phyloP scores from a whole-genome alignment of 2,329 filamentous ascomycete species.

The Penicillium brasilianum region DNA sequence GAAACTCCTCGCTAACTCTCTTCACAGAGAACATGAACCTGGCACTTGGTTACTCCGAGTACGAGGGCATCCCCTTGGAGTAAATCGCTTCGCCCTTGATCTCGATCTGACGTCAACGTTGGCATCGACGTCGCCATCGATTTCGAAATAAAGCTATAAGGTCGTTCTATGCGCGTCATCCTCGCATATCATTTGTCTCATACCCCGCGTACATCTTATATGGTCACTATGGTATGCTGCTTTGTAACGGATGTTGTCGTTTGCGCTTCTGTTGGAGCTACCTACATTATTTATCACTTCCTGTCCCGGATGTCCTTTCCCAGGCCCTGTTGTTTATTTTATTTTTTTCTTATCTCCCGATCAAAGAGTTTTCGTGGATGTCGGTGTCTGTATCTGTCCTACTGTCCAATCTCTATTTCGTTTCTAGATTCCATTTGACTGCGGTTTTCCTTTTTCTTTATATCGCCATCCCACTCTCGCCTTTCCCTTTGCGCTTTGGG shows the following conservation, averaged over 20 bases:
- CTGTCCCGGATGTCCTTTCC: constrained; percentile 13
- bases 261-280: background rate
- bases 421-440: constrained; percentile 17
- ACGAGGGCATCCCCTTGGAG: constrained; percentile 77
- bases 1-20: constrained; percentile 13
- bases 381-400: constrained; percentile 19
- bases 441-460: constrained; percentile 9
- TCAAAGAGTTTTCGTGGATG: constrained; percentile 10
- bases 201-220: constrained; percentile 38
- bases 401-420: constrained; percentile 2
- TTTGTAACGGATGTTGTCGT: constrained; percentile 5
- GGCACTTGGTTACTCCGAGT: constrained; percentile 85
- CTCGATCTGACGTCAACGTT: background rate
- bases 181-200: constrained; percentile 30
- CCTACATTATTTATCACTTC: constrained; percentile 28
- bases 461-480: background rate
- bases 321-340: constrained; percentile 14
- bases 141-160: constrained; percentile 9
- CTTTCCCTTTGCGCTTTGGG: constrained; percentile 5
- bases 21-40: constrained; percentile 86
- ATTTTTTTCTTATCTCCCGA: background rate
- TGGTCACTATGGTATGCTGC: constrained; percentile 35
- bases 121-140: background rate
- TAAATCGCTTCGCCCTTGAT: constrained; percentile 33
- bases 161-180: constrained; percentile 4